Percentiles rank a stretch among this genome's conserved stretches.
These are phyloP conservation scores for Paramecium primaurelia DNA, from an alignment of 73 alveolate species.

Conservation along the genomic window DNA sequence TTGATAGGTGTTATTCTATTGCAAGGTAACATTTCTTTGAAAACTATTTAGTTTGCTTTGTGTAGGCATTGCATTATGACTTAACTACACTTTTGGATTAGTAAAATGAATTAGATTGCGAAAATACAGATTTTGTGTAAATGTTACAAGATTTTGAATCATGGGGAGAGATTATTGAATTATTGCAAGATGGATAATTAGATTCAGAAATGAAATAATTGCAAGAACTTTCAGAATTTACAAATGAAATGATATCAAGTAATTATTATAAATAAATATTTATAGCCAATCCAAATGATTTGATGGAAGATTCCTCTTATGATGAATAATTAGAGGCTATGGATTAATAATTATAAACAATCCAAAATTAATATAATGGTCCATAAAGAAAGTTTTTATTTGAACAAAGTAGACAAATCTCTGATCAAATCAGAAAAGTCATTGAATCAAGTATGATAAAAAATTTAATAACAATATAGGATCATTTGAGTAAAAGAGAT, in stretches of 20 bases:
- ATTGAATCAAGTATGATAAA: neutral
- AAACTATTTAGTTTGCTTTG: constrained; percentile 21
- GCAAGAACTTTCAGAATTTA: neutral
- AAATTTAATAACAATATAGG: neutral
- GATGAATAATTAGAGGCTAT: neutral
- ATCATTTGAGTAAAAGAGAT: neutral
- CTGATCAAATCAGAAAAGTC: neutral
- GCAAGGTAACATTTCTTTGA: neutral
- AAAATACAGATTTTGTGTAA: constrained; percentile 7
- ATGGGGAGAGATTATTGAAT: constrained; percentile 4
- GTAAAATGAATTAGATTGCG: constrained; percentile 23
- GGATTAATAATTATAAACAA: neutral
- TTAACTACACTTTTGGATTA: neutral
- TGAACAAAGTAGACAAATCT: neutral
- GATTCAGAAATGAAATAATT: neutral
- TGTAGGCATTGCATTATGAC: neutral
- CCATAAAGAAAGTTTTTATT: neutral
- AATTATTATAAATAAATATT: neutral
- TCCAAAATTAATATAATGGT: neutral
- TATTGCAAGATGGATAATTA: neutral
- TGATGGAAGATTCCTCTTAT: neutral
- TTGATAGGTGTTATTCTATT: neutral
- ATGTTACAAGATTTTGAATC: neutral
- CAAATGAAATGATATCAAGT: constrained; percentile 8
- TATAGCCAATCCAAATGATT: neutral